Percentiles rank a stretch among this genome's conserved stretches.
phyloP scores from a whole-genome alignment of 208 protist genomes.

The Trypanosoma lewisi region DNA sequence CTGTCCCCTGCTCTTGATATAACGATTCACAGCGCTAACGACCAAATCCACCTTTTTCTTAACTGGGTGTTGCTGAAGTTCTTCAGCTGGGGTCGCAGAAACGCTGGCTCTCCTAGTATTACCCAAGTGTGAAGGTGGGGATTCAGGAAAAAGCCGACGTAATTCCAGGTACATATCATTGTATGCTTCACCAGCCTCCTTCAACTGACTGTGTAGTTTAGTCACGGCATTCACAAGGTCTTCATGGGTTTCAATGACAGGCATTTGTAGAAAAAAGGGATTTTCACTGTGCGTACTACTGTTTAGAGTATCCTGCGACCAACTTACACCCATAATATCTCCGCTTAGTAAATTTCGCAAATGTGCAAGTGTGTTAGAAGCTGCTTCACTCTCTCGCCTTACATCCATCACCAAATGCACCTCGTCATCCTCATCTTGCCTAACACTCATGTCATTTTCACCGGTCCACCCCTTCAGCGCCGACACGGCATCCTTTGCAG shows the following conservation, averaged over 20 bases:
- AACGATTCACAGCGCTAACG: constrained; percentile 5
- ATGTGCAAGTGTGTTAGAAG: not conserved
- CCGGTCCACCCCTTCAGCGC: constrained; percentile 10
- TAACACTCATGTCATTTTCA: not conserved
- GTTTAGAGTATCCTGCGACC: too few species aligned
- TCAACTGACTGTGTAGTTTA: constrained; percentile 1
- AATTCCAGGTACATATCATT: constrained; percentile 13
- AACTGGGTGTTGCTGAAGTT: constrained; percentile 15
- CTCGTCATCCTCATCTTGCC: not conserved
- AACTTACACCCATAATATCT: not conserved
- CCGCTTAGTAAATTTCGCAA: constrained; percentile 8
- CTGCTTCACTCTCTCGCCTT: constrained; percentile 11
- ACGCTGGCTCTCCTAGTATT: not conserved
- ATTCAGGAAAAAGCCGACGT: constrained; percentile 4
- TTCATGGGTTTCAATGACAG: constrained; percentile 14
- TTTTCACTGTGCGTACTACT: not conserved
- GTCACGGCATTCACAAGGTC: constrained; percentile 18
- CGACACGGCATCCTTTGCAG: constrained; percentile 7
- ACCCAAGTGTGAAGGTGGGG: not conserved
- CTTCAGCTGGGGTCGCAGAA: not conserved
- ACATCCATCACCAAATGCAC: not conserved
- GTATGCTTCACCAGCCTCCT: constrained; percentile 12
- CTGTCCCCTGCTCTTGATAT: constrained; percentile 5
- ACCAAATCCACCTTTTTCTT: constrained; percentile 25
- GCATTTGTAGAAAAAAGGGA: not conserved